Conservation (phyloP, 2,329 filamentous ascomycete species). For the Colletotrichum noveboracense region DNA sequence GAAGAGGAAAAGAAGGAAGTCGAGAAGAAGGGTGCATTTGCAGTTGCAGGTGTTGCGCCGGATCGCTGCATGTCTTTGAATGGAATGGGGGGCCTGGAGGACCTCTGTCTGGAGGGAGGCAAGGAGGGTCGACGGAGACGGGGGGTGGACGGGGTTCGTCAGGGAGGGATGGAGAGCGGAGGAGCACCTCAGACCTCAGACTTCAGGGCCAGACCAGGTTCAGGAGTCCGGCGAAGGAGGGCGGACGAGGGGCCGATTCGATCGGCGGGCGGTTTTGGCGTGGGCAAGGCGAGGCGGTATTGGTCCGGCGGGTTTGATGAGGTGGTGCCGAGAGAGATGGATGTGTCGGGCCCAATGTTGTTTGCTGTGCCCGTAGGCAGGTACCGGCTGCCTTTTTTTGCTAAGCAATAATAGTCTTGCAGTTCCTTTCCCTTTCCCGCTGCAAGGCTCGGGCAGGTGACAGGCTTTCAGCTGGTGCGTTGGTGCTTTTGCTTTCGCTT, state of each 20-base stretch:
- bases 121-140: background rate
- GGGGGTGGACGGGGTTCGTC: conserved; percentile 1
- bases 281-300: background rate
- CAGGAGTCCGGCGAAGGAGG: conserved; percentile 14
- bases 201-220: conserved; percentile 5
- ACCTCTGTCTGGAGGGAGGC: background rate
- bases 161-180: background rate
- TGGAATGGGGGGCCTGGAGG: background rate
- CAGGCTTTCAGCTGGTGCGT: background rate
- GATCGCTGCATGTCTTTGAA: conserved; percentile 24
- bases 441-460: background rate
- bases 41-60: conserved; percentile 20
- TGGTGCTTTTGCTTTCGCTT: background rate
- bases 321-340: background rate
- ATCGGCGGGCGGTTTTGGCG: conserved; percentile 1
- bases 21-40: conserved; percentile 39
- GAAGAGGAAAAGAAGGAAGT: conserved; percentile 40
- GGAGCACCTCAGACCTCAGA: background rate
- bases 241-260: conserved; percentile 13
- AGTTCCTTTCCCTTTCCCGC: background rate
- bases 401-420: background rate
- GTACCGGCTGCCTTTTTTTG: background rate
- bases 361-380: background rate
- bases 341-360: background rate
- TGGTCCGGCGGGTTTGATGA: conserved; percentile 11